These are phyloP conservation scores for Grigorovia yakushimaensis DNA, from an alignment of 805 yeast species.

Conservation along the genomic window DNA sequence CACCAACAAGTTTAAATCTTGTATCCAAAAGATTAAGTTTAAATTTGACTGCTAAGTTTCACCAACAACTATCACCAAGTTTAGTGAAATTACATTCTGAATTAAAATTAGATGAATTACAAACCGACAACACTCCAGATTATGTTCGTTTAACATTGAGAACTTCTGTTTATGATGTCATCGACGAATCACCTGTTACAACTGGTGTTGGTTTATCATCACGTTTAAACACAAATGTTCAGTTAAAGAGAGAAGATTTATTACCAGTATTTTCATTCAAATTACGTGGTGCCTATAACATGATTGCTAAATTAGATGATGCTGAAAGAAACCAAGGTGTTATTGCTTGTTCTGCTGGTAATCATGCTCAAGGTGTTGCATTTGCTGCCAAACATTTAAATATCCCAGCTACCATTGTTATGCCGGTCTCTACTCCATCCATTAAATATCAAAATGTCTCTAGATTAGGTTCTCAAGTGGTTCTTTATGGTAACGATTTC, in stretches of 20 bases:
- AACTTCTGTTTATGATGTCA: slow-evolving; percentile 89
- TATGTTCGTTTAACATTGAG: slow-evolving; percentile 84
- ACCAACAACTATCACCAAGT: slow-evolving; percentile 13
- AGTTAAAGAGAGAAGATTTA: slow-evolving; percentile 83
- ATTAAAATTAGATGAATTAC: slow-evolving; percentile 38
- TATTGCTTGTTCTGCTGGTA: slow-evolving; percentile 97
- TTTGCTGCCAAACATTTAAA: slow-evolving; percentile 75
- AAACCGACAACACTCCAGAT: slow-evolving; percentile 70
- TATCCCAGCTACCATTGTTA: slow-evolving; percentile 91
- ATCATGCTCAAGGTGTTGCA: slow-evolving; percentile 99
- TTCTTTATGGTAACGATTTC: slow-evolving; percentile 85
- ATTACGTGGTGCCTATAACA: slow-evolving; percentile 94
- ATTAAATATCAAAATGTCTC: slow-evolving; percentile 89
- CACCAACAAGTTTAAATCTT: not conserved
- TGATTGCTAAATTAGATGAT: slow-evolving; percentile 80
- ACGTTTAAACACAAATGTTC: slow-evolving; percentile 64
- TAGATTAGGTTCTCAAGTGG: slow-evolving; percentile 89
- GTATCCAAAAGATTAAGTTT: not conserved
- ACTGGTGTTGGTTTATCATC: slow-evolving; percentile 66
- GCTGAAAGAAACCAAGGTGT: slow-evolving; percentile 64
- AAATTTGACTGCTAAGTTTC: slow-evolving; percentile 6
- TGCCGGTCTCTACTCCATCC: slow-evolving; percentile 96
- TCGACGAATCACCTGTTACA: slow-evolving; percentile 80
- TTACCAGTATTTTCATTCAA: slow-evolving; percentile 94
- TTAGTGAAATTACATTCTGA: slow-evolving; percentile 23